Percentiles rank a stretch among this genome's conserved stretches.
phyloP scores from a whole-genome alignment of 2,329 filamentous ascomycete species.

The Nemania sp. region DNA sequence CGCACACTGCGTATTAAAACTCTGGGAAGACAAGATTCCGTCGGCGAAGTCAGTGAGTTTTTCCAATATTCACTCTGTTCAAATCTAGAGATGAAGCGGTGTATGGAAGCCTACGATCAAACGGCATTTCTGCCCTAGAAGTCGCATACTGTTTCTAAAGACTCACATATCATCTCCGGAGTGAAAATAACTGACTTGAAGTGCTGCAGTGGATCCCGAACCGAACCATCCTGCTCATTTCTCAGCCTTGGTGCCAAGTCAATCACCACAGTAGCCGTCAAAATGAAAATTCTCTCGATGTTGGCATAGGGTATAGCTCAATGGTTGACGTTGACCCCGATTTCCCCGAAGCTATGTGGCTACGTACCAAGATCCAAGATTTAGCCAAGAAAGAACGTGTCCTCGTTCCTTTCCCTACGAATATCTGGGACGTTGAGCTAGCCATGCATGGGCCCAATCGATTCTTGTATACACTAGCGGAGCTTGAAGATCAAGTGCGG shows the following conservation, averaged over 20 bases:
- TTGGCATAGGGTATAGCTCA: constrained; percentile 44
- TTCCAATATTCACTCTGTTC: neutral
- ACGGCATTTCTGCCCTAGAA: too few species aligned
- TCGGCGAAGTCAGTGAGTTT: constrained; percentile 40
- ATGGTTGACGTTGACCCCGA: constrained; percentile 60
- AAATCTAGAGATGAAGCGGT: too few species aligned
- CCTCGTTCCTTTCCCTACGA: constrained; percentile 51
- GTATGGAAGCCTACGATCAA: too few species aligned
- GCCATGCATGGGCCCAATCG: constrained; percentile 40
- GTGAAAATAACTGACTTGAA: neutral
- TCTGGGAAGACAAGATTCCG: constrained; percentile 56
- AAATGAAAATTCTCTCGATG: constrained; percentile 18
- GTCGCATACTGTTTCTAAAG: neutral
- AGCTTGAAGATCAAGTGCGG: constrained; percentile 48
- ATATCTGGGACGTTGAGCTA: constrained; percentile 43
- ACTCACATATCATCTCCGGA: neutral
- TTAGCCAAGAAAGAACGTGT: constrained; percentile 54
- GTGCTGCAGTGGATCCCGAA: constrained; percentile 47
- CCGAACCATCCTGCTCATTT: constrained; percentile 54
- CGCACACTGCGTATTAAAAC: constrained; percentile 53
- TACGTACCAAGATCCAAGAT: constrained; percentile 52
- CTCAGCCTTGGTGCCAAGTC: constrained; percentile 42
- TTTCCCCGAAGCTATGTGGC: constrained; percentile 56
- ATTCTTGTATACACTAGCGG: constrained; percentile 47
- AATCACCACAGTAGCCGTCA: neutral